phyloP scores from a whole-genome alignment of 164 flowering plant species.

The Liquidambar formosana region DNA sequence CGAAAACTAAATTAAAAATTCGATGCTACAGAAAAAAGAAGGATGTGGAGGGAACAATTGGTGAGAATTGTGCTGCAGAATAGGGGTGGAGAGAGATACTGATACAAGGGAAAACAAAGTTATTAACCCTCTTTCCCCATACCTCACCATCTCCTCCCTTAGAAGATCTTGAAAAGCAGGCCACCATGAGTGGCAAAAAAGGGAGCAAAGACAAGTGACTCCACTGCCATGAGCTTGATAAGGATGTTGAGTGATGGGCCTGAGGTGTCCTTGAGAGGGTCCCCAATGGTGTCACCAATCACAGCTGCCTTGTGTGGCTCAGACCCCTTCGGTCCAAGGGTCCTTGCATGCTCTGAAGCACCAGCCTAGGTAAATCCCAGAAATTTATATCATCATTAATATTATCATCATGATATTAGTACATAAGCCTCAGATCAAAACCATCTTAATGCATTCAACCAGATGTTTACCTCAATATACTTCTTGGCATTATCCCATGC shows the following conservation, averaged over 20 bases:
- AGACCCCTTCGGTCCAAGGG: conserved; percentile 74
- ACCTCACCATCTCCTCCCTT: neutral
- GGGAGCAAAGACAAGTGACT: conserved; percentile 75
- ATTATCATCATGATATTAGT: neutral
- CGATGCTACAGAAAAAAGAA: neutral
- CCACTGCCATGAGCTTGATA: conserved; percentile 82
- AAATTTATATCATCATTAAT: neutral
- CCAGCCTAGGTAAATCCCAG: conserved; percentile 46
- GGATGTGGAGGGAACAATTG: neutral
- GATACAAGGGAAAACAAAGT: neutral
- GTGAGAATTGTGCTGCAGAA: too few relatives aligned
- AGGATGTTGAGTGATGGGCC: conserved; percentile 77
- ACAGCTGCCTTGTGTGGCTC: conserved; percentile 82
- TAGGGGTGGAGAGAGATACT: too few relatives aligned
- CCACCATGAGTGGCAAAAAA: conserved; percentile 80
- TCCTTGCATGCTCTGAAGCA: conserved; percentile 67
- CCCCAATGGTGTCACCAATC: conserved; percentile 77
- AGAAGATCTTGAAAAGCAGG: conserved; percentile 59
- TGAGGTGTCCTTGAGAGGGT: conserved; percentile 75
- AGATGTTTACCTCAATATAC: conserved; percentile 56
- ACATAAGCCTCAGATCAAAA: neutral
- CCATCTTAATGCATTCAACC: neutral
- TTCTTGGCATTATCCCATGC: conserved; percentile 88
- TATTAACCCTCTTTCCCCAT: neutral
- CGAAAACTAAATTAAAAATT: neutral